Base-by-base conservation (phyloP, 352 stramenopile species). In the Peronospora destructor region DNA sequence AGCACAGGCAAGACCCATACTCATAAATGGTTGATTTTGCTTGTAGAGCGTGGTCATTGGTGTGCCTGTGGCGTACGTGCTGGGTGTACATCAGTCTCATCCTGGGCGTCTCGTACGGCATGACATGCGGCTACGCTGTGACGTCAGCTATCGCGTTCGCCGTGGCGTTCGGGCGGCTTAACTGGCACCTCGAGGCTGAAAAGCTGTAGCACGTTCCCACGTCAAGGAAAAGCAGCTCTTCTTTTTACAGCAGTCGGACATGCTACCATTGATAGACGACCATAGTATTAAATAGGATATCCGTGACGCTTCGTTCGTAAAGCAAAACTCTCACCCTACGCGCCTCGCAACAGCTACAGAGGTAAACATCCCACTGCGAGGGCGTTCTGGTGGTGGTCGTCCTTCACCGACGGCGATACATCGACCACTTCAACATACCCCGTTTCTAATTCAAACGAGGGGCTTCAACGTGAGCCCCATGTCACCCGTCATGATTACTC, bases 111-210 rank as follows among this genome's bases (percentile, higher is more conserved):
- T 94, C 83, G 81, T 38, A 85, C 47, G 81, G 59, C 8, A 69
- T 69, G 55, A 69, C 66, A 30, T 67, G 64, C 11, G 85, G 85
- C 16, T 95, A 95, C 59, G 42, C 68, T 4, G 71, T 91, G 17
- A 93, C 82, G 10, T 73, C 81, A 5, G 54, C 56, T 21, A 87
- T 93, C 45, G 71, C 68, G n/a, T 87, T 84, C 45, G 57, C 58
- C 19, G 60, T 63, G 9, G 78, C 81, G 5, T 85, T 81, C 42
- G 65, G 74, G 28, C 60, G 57, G 12, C 71, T 70, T 3, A 71
- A 93, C 52, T 95, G 80, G 80, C 48, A 73, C 17, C 34, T 66
- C 3, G 66, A 86, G 39, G 62, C 78, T 12, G 33, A 61, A 6
- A 73, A 69, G 78, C 78, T 7, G 66, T 85, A 10, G 62, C 69